phyloP scores from a whole-genome alignment of 805 yeast genomes.

The Ogataea saltuana region DNA sequence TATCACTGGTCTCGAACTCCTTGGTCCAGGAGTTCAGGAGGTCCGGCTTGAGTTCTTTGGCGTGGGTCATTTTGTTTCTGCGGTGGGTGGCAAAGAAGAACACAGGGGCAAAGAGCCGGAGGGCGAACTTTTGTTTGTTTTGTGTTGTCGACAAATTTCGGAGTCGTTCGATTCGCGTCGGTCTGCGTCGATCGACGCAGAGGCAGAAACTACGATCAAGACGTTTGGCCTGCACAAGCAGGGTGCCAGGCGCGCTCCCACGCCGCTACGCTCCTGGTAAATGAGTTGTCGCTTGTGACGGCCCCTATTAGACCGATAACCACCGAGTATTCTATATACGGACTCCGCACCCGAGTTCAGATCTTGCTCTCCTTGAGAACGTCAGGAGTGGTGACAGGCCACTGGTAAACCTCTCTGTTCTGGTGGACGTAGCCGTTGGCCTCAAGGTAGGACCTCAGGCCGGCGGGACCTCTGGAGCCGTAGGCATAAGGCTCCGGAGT shows the following conservation, averaged over 20 bases:
- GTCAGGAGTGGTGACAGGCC: constrained; percentile 80
- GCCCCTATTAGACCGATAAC: no score
- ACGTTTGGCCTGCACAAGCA: no score
- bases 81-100: background rate
- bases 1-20: constrained; percentile 28
- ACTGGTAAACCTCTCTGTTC: constrained; percentile 68
- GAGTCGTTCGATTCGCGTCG: background rate
- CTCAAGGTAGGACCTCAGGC: constrained; percentile 58
- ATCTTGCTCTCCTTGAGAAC: constrained; percentile 31
- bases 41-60: constrained; percentile 16
- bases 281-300: no score
- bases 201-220: no score
- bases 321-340: no score
- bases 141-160: background rate
- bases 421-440: constrained; percentile 74
- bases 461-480: constrained; percentile 87
- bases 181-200: constrained; percentile 5
- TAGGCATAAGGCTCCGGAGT: constrained; percentile 72
- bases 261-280: no score
- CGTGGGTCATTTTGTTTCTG: constrained; percentile 13
- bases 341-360: no score
- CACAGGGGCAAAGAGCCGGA: background rate
- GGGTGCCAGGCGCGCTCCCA: no score
- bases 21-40: constrained; percentile 31
- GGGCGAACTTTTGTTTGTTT: background rate